Percentiles rank a stretch among this genome's conserved stretches.
phyloP scores from a whole-genome alignment of 257 asterid genomes.

The Primulina eburnea region DNA sequence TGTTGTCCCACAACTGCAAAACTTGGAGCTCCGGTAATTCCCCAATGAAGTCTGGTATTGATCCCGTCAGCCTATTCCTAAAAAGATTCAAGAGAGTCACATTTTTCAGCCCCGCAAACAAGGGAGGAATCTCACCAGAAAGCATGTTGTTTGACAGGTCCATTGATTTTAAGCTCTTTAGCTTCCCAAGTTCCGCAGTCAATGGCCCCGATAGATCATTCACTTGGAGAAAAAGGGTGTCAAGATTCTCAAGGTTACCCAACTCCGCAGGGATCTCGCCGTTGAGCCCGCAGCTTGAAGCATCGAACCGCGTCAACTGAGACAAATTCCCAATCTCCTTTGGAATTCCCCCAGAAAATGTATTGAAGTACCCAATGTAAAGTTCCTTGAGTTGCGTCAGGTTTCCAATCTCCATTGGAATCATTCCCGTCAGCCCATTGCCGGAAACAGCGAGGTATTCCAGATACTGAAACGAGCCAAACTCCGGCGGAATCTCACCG shows the following conservation, averaged over 20 bases:
- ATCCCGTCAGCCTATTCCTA: constrained; percentile 82
- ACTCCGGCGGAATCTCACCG: constrained; percentile 67
- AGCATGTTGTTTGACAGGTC: constrained; percentile 84
- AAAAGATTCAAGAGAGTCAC: constrained; percentile 77
- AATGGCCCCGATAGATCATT: constrained; percentile 64
- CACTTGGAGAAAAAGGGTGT: constrained; percentile 86
- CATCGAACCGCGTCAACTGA: constrained; percentile 58
- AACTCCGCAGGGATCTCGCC: constrained; percentile 80
- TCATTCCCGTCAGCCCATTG: constrained; percentile 60
- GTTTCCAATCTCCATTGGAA: constrained; percentile 74
- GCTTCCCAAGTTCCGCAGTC: constrained; percentile 65
- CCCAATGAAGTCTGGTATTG: constrained; percentile 80
- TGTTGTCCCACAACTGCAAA: constrained; percentile 91
- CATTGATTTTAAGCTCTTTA: constrained; percentile 75
- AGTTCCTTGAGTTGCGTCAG: constrained; percentile 58
- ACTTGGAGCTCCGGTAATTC: constrained; percentile 79
- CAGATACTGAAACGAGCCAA: constrained; percentile 49
- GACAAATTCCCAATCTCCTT: constrained; percentile 72
- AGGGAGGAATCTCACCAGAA: constrained; percentile 65
- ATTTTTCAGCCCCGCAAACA: constrained; percentile 67
- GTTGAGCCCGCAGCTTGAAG: constrained; percentile 79
- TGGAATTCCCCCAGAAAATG: constrained; percentile 72
- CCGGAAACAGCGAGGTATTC: constrained; percentile 85
- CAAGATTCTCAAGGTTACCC: constrained; percentile 63
- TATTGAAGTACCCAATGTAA: constrained; percentile 75